A percentile compares a stretch with the other conserved stretches of the same genome.
Evolutionary conservation across 257 asterid genomes (phyloP).

Genomic region (Lithospermum erythrorhizon): DNA sequence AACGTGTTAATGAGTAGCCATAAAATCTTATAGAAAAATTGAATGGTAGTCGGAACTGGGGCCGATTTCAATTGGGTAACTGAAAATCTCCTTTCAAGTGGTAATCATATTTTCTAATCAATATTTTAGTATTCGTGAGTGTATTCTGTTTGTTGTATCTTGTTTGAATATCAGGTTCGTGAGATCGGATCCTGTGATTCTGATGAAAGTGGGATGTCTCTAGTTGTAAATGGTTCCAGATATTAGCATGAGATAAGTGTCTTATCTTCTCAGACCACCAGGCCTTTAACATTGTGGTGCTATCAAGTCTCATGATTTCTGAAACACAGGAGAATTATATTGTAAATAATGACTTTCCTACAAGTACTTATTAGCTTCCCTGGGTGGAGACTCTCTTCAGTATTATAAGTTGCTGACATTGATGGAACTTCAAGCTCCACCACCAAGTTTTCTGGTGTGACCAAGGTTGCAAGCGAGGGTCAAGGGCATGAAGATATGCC

Average conservation of each 20-base stretch:
- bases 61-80: no score
- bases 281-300: conserved; percentile 7
- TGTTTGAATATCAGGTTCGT: conserved; percentile 11
- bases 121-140: not conserved
- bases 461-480: conserved; percentile 26
- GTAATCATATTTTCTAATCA: no score
- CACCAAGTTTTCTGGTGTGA: conserved; percentile 24
- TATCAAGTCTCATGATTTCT: conserved; percentile 21
- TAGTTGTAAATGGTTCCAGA: conserved; percentile 16
- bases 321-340: conserved; percentile 21
- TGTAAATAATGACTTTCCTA: conserved; percentile 26
- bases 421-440: conserved; percentile 32
- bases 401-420: conserved; percentile 17
- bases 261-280: conserved; percentile 10
- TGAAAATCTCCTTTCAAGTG: no score
- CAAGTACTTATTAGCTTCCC: conserved; percentile 15
- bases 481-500: conserved; percentile 30
- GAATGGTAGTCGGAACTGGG: no score
- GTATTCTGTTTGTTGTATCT: not conserved
- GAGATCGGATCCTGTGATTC: conserved; percentile 12
- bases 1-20: no score
- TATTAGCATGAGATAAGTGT: conserved; percentile 21
- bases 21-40: no score
- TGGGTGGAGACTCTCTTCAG: conserved; percentile 16
- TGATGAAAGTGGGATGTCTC: conserved; percentile 11